Evolutionary conservation across 352 stramenopile genomes (phyloP).

Genomic region (Aphanomyces euteiches): DNA sequence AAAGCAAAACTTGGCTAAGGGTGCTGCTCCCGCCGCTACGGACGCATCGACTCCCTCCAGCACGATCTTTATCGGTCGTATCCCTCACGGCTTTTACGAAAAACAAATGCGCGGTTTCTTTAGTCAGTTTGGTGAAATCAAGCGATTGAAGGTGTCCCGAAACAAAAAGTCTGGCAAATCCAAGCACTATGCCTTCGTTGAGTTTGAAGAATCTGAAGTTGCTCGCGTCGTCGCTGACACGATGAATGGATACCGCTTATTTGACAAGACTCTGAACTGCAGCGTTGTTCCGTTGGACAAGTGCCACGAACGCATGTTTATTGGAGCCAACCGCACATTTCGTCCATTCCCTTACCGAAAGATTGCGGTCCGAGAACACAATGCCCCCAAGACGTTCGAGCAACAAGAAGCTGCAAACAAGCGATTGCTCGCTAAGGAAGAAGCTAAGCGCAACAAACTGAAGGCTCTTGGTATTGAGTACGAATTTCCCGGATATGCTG

Average conservation of each 20-base stretch:
- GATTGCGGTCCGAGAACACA: conserved; percentile 74
- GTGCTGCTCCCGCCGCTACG: neutral
- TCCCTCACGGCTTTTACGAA: conserved; percentile 96
- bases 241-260: conserved; percentile 94
- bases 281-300: conserved; percentile 85
- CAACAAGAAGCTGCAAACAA: conserved; percentile 66
- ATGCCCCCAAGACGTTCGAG: conserved; percentile 73
- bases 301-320: conserved; percentile 86
- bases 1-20: conserved; percentile 30
- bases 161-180: conserved; percentile 93
- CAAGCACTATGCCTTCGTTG: conserved; percentile 95
- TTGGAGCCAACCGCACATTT: conserved; percentile 80
- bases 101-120: conserved; percentile 94
- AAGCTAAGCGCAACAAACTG: conserved; percentile 71
- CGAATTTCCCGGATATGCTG: conserved; percentile 72
- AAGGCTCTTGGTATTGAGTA: conserved; percentile 81
- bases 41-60: conserved; percentile 45
- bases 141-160: conserved; percentile 88
- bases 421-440: conserved; percentile 69
- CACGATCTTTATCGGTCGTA: conserved; percentile 96
- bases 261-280: conserved; percentile 91
- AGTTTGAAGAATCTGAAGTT: conserved; percentile 92
- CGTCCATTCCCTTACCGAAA: conserved; percentile 61
- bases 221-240: conserved; percentile 91
- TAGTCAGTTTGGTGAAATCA: conserved; percentile 94